phyloP scores from a whole-genome alignment of 2,329 filamentous ascomycete species.

The Scortechinia acanthostroma region DNA sequence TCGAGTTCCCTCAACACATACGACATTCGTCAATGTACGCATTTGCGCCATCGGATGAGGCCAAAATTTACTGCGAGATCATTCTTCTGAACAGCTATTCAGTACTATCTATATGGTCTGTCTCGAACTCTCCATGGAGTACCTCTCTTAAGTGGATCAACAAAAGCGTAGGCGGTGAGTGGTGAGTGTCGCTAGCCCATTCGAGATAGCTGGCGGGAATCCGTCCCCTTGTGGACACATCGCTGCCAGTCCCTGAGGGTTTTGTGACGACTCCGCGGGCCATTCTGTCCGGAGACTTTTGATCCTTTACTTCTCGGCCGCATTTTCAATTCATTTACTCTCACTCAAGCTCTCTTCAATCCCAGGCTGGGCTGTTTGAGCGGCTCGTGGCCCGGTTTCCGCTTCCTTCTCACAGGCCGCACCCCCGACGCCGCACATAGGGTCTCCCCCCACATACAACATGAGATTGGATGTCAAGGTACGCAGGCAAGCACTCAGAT shows the following conservation, averaged over 20 bases:
- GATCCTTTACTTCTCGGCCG: not conserved
- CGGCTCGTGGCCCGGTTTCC: not conserved
- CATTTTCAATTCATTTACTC: not conserved
- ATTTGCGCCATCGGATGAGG: no score
- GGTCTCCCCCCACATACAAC: not conserved
- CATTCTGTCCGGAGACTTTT: not conserved
- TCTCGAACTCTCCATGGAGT: no score
- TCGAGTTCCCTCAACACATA: no score
- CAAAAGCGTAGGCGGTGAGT: constrained; percentile 1
- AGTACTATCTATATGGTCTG: no score
- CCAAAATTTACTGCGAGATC: no score
- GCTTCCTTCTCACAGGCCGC: not conserved
- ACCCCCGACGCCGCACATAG: not conserved
- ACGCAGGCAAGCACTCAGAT: no score
- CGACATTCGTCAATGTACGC: no score
- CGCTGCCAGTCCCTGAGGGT: constrained; percentile 1
- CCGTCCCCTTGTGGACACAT: constrained; percentile 3
- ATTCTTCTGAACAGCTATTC: no score
- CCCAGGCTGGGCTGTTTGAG: not conserved
- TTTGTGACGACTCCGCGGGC: no score
- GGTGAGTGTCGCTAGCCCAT: not conserved
- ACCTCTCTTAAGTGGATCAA: not conserved
- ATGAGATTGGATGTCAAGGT: constrained; percentile 1
- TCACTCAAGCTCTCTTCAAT: not conserved
- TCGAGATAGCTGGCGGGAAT: no score